Conservation (phyloP, 2,329 filamentous ascomycete genomes). For the Cladophialophora immunda region DNA sequence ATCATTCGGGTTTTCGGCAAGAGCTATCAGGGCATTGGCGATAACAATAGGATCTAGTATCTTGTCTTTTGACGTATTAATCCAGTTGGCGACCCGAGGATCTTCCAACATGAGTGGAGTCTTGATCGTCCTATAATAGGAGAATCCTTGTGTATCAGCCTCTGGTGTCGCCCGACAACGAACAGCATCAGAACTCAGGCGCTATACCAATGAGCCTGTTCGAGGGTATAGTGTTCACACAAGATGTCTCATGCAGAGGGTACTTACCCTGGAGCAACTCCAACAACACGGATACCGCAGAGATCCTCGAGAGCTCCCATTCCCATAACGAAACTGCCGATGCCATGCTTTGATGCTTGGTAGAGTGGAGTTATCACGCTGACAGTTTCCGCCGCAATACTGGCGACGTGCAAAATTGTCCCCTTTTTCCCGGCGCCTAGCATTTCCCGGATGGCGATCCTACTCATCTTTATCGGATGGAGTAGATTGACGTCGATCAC, state of each 20-base stretch:
- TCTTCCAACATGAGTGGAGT: background rate
- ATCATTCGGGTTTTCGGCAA: background rate
- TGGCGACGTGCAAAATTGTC: conserved; percentile 56
- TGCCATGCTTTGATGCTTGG: conserved; percentile 57
- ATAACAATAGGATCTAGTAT: background rate
- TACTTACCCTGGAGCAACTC: conserved; percentile 62
- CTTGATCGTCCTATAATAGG: background rate
- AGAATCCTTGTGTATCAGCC: too few relatives aligned
- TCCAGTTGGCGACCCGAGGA: background rate
- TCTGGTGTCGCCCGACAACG: too few relatives aligned
- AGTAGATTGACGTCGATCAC: conserved; percentile 60
- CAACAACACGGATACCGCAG: conserved; percentile 65
- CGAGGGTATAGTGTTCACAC: too few relatives aligned
- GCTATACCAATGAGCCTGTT: too few relatives aligned
- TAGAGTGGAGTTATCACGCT: conserved; percentile 55
- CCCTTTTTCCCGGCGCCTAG: background rate
- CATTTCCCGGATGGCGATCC: conserved; percentile 53
- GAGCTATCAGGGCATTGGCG: background rate
- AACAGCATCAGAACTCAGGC: too few relatives aligned
- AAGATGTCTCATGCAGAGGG: too few relatives aligned
- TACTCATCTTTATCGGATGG: conserved; percentile 60
- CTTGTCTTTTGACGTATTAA: background rate
- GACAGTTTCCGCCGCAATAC: conserved; percentile 54
- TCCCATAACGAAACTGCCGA: conserved; percentile 59
- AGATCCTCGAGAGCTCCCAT: conserved; percentile 59